phyloP scores from a whole-genome alignment of 139 green algal species.

The Volvox africanus region DNA sequence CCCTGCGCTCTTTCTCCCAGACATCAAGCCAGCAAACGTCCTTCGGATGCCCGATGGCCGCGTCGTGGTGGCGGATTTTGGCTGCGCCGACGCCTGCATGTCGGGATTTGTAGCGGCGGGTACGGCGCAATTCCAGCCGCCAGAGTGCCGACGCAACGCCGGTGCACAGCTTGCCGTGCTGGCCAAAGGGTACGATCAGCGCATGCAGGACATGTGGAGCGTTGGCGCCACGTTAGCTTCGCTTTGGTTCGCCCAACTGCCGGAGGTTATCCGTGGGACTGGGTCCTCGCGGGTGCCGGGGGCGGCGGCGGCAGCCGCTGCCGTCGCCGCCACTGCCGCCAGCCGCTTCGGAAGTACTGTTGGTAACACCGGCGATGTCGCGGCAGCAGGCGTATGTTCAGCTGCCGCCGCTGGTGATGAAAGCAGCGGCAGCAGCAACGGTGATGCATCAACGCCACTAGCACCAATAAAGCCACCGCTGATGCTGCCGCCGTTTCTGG shows the following conservation, averaged over 20 bases:
- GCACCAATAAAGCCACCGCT: neutral
- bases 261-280: neutral
- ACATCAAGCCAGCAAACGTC: conserved; percentile 43
- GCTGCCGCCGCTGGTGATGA: neutral
- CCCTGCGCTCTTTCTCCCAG: neutral
- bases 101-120: conserved; percentile 20
- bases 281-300: neutral
- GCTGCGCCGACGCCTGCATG: conserved; percentile 20
- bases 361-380: neutral
- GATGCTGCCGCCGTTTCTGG: neutral
- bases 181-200: conserved; percentile 42
- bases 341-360: neutral
- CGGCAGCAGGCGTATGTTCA: neutral
- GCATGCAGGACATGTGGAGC: conserved; percentile 40
- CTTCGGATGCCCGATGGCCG: conserved; percentile 34
- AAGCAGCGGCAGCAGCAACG: neutral
- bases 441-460: neutral
- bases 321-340: neutral
- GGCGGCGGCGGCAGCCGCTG: neutral
- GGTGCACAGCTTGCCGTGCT: conserved; percentile 29
- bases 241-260: conserved; percentile 20
- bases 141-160: conserved; percentile 15
- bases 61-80: conserved; percentile 28
- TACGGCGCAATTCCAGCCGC: conserved; percentile 37
- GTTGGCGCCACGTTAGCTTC: conserved; percentile 14